Percentiles rank a stretch among this genome's conserved stretches.
Evolutionary conservation across 1,284 basidiomycete genomes (phyloP).

Genomic region (Sanghuangporus weigelae): DNA sequence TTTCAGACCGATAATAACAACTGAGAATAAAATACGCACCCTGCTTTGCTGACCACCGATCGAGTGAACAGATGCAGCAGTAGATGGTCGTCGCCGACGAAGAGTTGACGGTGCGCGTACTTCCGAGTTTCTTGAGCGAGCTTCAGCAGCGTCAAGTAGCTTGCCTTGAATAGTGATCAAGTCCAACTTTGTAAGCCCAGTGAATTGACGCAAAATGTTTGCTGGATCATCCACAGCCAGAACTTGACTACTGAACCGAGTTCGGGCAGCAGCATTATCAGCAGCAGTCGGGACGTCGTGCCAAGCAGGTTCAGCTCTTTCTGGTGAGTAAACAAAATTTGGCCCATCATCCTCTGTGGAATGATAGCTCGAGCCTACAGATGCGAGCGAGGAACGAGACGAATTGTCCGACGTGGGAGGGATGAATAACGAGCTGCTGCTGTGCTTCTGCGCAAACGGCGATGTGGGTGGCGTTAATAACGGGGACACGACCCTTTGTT

Average conservation of each 20-base stretch:
- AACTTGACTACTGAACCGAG: background rate
- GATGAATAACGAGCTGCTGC: slow-evolving; percentile 49
- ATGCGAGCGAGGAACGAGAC: slow-evolving; percentile 72
- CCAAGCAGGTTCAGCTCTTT: slow-evolving; percentile 49
- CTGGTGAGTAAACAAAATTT: slow-evolving; percentile 45
- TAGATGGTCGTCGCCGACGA: slow-evolving; percentile 66
- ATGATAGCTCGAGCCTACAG: slow-evolving; percentile 77
- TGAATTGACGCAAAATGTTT: slow-evolving; percentile 53
- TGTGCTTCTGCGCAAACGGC: slow-evolving; percentile 45
- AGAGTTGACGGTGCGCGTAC: slow-evolving; percentile 52
- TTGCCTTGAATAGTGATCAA: slow-evolving; percentile 68
- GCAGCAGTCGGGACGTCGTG: slow-evolving; percentile 43
- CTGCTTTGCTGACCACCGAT: slow-evolving; percentile 43
- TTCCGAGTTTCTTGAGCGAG: slow-evolving; percentile 51
- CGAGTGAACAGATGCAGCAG: slow-evolving; percentile 74
- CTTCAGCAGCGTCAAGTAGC: slow-evolving; percentile 53
- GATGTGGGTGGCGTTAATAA: slow-evolving; percentile 33
- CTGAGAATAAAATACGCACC: slow-evolving; percentile 34
- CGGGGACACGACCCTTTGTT: slow-evolving; percentile 23
- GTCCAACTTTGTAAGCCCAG: slow-evolving; percentile 64
- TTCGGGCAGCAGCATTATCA: slow-evolving; percentile 26
- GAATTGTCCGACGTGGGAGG: slow-evolving; percentile 60
- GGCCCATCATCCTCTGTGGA: slow-evolving; percentile 60
- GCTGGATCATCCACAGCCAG: slow-evolving; percentile 43
- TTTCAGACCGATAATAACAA: slow-evolving; percentile 11